Evolutionary conservation across 2,329 filamentous ascomycete species (phyloP).

Genomic region (Trichoderma asperellum): DNA sequence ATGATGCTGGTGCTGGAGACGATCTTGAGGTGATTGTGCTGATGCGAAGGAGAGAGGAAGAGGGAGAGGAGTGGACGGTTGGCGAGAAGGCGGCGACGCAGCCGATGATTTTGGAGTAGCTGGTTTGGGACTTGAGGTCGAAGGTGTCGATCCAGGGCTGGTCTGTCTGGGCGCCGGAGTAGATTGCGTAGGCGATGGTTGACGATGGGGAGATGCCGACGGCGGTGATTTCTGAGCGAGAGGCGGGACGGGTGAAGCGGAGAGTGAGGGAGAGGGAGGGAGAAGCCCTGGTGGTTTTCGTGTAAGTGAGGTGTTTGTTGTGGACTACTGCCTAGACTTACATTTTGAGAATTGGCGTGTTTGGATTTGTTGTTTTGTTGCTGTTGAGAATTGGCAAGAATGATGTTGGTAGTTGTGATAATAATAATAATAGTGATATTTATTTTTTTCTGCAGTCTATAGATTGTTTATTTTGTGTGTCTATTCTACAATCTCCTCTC

Average conservation of each 20-base stretch:
- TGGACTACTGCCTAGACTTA: background rate
- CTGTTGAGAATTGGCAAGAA: background rate
- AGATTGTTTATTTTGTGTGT: background rate
- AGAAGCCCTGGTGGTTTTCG: slow-evolving; percentile 8
- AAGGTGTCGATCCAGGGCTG: slow-evolving; percentile 46
- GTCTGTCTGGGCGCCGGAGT: slow-evolving; percentile 37
- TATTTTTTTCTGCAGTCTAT: background rate
- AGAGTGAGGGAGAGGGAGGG: slow-evolving; percentile 33
- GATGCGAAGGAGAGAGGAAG: background rate
- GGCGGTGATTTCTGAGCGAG: slow-evolving; percentile 41
- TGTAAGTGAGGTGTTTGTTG: background rate
- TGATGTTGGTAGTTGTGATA: background rate
- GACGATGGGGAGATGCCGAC: slow-evolving; percentile 39
- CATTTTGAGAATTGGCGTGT: background rate
- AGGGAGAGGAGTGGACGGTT: background rate
- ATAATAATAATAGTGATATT: background rate
- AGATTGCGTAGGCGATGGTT: slow-evolving; percentile 39
- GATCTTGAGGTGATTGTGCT: background rate
- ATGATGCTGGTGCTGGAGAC: background rate
- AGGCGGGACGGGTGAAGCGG: slow-evolving; percentile 37
- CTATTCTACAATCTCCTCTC: background rate
- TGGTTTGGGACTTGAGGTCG: slow-evolving; percentile 35
- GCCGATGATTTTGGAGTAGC: slow-evolving; percentile 40
- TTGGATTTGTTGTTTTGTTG: background rate
- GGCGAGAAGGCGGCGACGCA: slow-evolving; percentile 39